phyloP scores from a whole-genome alignment of 441 rosid genomes.

The Erysimum pusillum region DNA sequence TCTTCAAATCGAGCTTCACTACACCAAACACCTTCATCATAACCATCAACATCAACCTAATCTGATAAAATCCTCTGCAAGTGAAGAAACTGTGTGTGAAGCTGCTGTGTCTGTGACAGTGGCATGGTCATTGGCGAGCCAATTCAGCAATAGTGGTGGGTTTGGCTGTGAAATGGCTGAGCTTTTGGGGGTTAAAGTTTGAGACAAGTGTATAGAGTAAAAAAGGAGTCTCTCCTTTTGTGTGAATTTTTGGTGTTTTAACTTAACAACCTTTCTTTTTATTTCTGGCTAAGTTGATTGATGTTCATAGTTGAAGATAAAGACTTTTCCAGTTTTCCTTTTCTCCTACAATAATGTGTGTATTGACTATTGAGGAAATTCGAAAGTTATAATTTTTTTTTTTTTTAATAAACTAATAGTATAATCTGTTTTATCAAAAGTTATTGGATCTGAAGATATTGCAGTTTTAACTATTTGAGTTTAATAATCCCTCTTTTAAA shows the following conservation, averaged over 20 bases:
- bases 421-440: too few relatives aligned
- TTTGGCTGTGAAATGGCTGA: constrained; percentile 42
- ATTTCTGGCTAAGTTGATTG: constrained; percentile 5
- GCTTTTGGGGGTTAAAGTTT: constrained; percentile 36
- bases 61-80: constrained; percentile 39
- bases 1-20: constrained; percentile 87
- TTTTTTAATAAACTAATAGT: too few relatives aligned
- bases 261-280: neutral
- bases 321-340: constrained; percentile 20
- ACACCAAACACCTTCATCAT: constrained; percentile 52
- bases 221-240: constrained; percentile 5
- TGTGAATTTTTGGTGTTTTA: constrained; percentile 33
- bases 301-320: constrained; percentile 18
- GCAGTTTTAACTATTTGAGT: too few relatives aligned
- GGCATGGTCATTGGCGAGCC: constrained; percentile 36
- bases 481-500: too few relatives aligned
- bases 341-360: constrained; percentile 39
- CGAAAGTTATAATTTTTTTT: too few relatives aligned
- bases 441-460: too few relatives aligned
- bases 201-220: constrained; percentile 37
- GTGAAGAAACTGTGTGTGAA: constrained; percentile 30
- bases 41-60: neutral
- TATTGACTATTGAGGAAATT: constrained; percentile 25
- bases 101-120: constrained; percentile 33
- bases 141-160: constrained; percentile 41